Conservation (phyloP, 805 yeast genomes). For the Suhomyces vadensis region DNA sequence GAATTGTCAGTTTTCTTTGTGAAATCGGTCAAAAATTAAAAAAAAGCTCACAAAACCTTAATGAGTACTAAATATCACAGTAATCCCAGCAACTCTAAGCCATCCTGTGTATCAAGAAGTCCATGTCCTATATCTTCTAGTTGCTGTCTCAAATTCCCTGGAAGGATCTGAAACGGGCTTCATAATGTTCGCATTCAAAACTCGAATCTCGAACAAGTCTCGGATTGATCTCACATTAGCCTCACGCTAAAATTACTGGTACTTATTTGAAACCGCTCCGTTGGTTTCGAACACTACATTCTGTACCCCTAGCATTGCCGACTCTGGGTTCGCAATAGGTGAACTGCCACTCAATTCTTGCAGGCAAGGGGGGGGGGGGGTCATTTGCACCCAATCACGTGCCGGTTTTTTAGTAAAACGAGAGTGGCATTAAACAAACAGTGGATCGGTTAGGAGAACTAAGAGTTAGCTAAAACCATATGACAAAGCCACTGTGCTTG, state of each 20-base stretch:
- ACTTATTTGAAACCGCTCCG: neutral
- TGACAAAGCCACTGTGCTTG: no score
- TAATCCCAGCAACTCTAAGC: no score
- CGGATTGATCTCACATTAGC: neutral
- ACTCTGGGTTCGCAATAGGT: neutral
- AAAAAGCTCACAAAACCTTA: no score
- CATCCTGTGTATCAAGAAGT: no score
- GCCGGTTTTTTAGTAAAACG: neutral
- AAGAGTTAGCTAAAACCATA: no score
- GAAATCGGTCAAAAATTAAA: no score
- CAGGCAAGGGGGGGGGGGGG: neutral
- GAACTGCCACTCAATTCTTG: neutral
- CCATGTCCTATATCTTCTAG: no score
- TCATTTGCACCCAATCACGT: neutral
- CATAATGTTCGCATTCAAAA: no score
- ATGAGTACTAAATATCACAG: no score
- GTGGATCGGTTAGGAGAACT: neutral
- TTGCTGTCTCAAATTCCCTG: no score
- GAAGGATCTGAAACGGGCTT: no score
- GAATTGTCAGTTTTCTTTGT: no score
- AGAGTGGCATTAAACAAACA: neutral
- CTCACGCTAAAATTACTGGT: neutral
- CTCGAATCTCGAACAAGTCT: neutral
- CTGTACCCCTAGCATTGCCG: neutral
- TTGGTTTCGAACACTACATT: neutral